phyloP scores from a whole-genome alignment of 805 yeast species.

The Zygoascus bituminiphila region DNA sequence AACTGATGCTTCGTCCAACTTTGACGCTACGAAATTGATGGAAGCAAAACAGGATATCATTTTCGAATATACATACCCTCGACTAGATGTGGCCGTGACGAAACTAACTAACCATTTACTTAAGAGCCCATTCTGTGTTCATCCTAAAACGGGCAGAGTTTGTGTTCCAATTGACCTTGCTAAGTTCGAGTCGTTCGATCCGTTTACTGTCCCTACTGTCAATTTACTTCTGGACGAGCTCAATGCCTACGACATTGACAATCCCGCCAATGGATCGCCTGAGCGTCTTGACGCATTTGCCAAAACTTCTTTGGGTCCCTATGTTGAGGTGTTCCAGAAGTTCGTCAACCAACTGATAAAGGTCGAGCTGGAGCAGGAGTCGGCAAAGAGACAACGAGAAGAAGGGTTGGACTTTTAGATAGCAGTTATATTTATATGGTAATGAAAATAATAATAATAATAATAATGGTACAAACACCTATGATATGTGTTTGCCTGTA shows the following conservation, averaged over 20 bases:
- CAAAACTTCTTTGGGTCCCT: slow-evolving; percentile 63
- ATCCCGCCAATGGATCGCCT: slow-evolving; percentile 7
- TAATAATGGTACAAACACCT: slow-evolving; percentile 9
- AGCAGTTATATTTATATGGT: background rate
- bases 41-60: slow-evolving; percentile 79
- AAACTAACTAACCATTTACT: slow-evolving; percentile 82
- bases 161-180: slow-evolving; percentile 65
- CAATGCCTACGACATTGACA: slow-evolving; percentile 31
- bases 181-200: slow-evolving; percentile 51
- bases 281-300: slow-evolving; percentile 40
- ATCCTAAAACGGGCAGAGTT: slow-evolving; percentile 90
- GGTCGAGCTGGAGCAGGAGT: slow-evolving; percentile 39
- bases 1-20: slow-evolving; percentile 27
- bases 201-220: slow-evolving; percentile 71
- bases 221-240: slow-evolving; percentile 55
- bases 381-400: slow-evolving; percentile 32
- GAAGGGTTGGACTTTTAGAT: slow-evolving; percentile 21
- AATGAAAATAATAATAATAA: slow-evolving; percentile 6
- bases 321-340: slow-evolving; percentile 54
- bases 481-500: too few relatives aligned
- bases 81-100: slow-evolving; percentile 89
- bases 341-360: slow-evolving; percentile 53
- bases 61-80: slow-evolving; percentile 74
- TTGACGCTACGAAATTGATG: slow-evolving; percentile 42
- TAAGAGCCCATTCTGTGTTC: slow-evolving; percentile 94